These are phyloP conservation scores for Rhododendron ovatum DNA, from an alignment of 148 eudicot genomes.

Conservation along the genomic window DNA sequence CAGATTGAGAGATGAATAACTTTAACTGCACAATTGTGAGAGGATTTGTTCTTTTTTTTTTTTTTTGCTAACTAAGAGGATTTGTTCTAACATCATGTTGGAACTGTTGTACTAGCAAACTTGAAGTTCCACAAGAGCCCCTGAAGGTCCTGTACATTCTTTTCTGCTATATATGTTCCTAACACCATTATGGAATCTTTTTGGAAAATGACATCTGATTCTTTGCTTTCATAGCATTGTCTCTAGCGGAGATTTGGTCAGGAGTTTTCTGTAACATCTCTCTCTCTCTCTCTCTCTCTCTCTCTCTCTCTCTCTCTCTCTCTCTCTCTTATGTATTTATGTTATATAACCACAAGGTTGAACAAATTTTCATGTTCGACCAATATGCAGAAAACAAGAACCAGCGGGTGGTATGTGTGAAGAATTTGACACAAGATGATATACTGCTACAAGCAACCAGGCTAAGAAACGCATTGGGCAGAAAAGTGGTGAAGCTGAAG, in stretches of 20 bases:
- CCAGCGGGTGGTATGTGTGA: conserved; percentile 70
- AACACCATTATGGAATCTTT: neutral
- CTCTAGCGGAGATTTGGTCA: neutral
- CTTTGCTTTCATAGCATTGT: neutral
- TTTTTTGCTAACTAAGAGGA: neutral
- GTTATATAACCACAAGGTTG: neutral
- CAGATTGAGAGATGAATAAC: neutral
- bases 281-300: too few species aligned
- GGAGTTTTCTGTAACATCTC: neutral
- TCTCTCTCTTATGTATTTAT: neutral
- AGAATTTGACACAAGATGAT: conserved; percentile 70
- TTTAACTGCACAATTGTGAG: neutral
- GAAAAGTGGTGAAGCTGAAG: conserved; percentile 86
- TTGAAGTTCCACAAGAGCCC: neutral
- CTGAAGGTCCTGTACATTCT: neutral
- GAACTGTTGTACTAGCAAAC: neutral
- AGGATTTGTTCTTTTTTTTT: too few species aligned
- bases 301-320: too few species aligned
- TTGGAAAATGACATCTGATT: neutral
- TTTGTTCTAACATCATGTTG: neutral
- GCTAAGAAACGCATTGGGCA: conserved; percentile 75
- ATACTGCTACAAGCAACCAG: conserved; percentile 67
- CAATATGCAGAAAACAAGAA: conserved; percentile 59
- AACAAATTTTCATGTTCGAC: neutral
- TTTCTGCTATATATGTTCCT: neutral